A percentile compares a stretch with the other conserved stretches of the same genome.
These are phyloP conservation scores for Leccinum variabile DNA, from an alignment of 1,284 basidiomycete species.

Conservation along the genomic window DNA sequence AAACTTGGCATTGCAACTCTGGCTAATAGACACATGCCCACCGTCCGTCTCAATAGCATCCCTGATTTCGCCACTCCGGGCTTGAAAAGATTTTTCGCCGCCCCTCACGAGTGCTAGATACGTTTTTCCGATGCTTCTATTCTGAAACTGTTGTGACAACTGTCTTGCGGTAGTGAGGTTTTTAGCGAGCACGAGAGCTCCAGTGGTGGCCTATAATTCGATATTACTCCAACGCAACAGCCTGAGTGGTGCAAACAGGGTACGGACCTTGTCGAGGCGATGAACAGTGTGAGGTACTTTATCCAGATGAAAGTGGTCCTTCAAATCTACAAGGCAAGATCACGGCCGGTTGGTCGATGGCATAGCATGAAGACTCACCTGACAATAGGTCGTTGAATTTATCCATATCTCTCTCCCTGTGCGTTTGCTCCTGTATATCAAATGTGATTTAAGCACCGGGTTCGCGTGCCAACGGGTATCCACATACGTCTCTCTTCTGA, in stretches of 20 bases:
- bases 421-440: constrained; percentile 21
- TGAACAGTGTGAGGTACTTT: constrained; percentile 53
- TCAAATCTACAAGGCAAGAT: constrained; percentile 39
- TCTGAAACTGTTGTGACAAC: constrained; percentile 54
- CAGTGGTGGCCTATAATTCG: constrained; percentile 56
- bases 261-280: constrained; percentile 63
- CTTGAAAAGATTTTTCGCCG: constrained; percentile 46
- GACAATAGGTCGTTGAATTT: constrained; percentile 35
- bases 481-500: constrained; percentile 26
- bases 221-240: not conserved
- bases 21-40: constrained; percentile 45
- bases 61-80: constrained; percentile 46
- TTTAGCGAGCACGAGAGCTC: constrained; percentile 57
- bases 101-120: constrained; percentile 69
- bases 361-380: constrained; percentile 16
- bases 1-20: constrained; percentile 36
- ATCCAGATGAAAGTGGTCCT: constrained; percentile 36
- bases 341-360: not conserved
- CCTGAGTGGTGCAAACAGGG: not conserved
- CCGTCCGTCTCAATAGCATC: constrained; percentile 40
- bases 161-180: constrained; percentile 45
- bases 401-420: constrained; percentile 28
- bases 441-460: constrained; percentile 3
- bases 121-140: constrained; percentile 50
- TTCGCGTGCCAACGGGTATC: constrained; percentile 7